phyloP scores from a whole-genome alignment of 768 basidiomycete genomes.

The Phanerodontia chrysosporium region DNA sequence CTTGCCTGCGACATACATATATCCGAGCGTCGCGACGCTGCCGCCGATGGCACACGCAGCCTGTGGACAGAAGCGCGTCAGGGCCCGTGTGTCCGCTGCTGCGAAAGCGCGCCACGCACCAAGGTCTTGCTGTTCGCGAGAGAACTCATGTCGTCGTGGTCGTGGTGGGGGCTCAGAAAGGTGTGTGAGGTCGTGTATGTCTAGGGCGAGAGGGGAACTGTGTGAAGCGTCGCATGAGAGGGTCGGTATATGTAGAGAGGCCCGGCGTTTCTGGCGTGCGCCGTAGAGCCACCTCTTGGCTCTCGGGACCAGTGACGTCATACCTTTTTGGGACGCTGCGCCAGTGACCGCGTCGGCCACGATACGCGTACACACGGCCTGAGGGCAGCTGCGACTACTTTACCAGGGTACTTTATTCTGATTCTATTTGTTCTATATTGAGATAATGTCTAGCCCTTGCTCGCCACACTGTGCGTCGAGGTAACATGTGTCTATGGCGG shows the following conservation, averaged over 20 bases:
- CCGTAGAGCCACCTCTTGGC: background rate
- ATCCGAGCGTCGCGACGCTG: slow-evolving; percentile 7
- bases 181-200: background rate
- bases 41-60: slow-evolving; percentile 7
- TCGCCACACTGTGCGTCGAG: no score
- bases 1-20: slow-evolving; percentile 14
- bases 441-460: no score
- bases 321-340: background rate
- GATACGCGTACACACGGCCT: no score
- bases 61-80: no score
- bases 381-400: no score
- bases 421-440: no score
- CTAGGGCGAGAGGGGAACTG: background rate
- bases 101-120: background rate
- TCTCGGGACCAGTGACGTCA: slow-evolving; percentile 1
- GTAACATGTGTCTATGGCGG: no score
- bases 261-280: background rate
- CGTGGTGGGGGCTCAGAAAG: background rate
- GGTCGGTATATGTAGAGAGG: background rate
- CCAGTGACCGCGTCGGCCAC: background rate
- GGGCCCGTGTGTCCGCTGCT: background rate
- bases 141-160: slow-evolving; percentile 10
- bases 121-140: slow-evolving; percentile 10
- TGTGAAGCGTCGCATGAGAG: background rate
- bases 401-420: no score